Evolutionary conservation across 352 stramenopile species (phyloP), one percentile per base, ranked within the genome.

Genomic region (Globisporangium recalcitrans): DNA sequence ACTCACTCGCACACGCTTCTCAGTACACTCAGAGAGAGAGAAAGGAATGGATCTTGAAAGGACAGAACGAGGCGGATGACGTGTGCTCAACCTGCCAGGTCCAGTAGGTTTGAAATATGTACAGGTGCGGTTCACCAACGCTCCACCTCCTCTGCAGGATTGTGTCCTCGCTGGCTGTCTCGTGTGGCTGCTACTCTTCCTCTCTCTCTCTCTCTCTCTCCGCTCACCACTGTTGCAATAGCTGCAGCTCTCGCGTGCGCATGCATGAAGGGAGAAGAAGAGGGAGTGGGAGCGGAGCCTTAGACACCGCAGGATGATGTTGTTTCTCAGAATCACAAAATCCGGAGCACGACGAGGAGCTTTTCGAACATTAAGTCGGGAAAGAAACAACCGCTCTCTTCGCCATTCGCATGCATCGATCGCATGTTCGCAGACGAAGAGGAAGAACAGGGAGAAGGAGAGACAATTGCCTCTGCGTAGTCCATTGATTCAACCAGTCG

Each of bases 291-390:
- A n/a, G 14, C 9, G 2, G 8, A 16, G 19, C 19, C 24, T 14
- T 55, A 55, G 40, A 55, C 32, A 21, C n/a, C 49, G n/a, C 49
- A 56, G 27, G 49, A 27, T 27, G 49, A 56, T 56, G 16, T 56
- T 56, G 16, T 56, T 56, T 56, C 49, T n/a, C 49, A 22, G 4
- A 38, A 54, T 36, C 26, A 34, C 42, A 49, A 49, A n/a, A n/a
- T n/a, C 27, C 27, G 2, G 5, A 31, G 13, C 44, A 21, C 19
- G 4, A 46, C 38, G 14, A 8, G 1, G 14, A 19, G 27, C 49
- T 40, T 56, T 56, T 56, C 49, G 49, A 56, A 56, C 49, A 56
- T 26, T 56, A 56, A 27, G 27, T 14, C 48, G 26, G 48, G 48
- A 36, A 54, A 21, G 11, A 4, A 53, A 21, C 14, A 19, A 21